phyloP scores from a whole-genome alignment of 2,329 filamentous ascomycete genomes.

The Daldinia sp. region DNA sequence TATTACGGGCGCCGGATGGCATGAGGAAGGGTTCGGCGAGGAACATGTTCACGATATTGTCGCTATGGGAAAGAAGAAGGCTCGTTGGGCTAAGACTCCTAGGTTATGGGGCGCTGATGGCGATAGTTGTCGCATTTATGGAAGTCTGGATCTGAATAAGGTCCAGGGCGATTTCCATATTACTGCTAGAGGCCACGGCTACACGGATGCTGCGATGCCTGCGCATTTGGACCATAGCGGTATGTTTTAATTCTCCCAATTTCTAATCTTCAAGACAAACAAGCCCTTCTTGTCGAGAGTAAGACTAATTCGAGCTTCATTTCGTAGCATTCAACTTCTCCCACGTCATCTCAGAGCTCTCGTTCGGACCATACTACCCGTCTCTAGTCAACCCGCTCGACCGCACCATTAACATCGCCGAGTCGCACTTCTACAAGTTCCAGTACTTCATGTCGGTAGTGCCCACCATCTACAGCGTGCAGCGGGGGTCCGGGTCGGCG shows the following conservation, averaged over 20 bases:
- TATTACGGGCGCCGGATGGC: conserved; percentile 69
- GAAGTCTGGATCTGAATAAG: conserved; percentile 91
- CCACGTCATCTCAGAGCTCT: conserved; percentile 94
- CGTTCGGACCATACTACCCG: conserved; percentile 97
- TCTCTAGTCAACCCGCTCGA: conserved; percentile 94
- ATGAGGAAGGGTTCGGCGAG: conserved; percentile 77
- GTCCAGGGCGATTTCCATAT: conserved; percentile 99
- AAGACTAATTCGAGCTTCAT: conserved; percentile 42
- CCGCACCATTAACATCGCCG: conserved; percentile 83
- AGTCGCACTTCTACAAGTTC: conserved; percentile 89
- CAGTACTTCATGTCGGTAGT: conserved; percentile 98
- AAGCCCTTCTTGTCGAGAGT: neutral
- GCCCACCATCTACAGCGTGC: conserved; percentile 88
- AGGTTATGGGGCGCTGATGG: conserved; percentile 64
- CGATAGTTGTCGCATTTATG: conserved; percentile 90
- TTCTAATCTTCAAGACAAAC: neutral
- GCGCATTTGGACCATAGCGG: conserved; percentile 82
- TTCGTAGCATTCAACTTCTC: conserved; percentile 93
- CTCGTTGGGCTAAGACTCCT: conserved; percentile 82
- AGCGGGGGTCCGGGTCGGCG: conserved; percentile 52
- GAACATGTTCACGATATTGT: conserved; percentile 94
- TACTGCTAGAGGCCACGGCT: conserved; percentile 95
- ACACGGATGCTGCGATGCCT: conserved; percentile 75
- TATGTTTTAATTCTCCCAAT: conserved; percentile 60
- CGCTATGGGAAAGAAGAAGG: conserved; percentile 71